Evolutionary conservation across 2,329 filamentous ascomycete species (phyloP), one percentile per base, ranked within the genome.

Genomic region (Verticillium albo-atrum): DNA sequence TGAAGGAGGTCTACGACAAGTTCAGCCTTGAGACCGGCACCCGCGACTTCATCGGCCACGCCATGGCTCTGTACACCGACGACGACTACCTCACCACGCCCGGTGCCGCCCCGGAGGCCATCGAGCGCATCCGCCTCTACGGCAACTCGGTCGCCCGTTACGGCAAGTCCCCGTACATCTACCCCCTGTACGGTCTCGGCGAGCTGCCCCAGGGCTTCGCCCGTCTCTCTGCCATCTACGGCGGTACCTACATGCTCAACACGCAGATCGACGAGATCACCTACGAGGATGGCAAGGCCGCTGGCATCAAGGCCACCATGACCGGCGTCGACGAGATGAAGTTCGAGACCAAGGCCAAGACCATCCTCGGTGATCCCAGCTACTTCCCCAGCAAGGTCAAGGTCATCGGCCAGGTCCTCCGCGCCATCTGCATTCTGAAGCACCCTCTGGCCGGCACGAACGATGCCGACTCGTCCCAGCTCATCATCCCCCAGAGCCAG

Each of bases 1-100:
- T 98, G 93, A 96, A 92, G 83, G 94, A 97, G n/a, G 90, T 99
- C 37, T 99, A 96, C 72, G 93, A 98, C 80, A 97, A 98, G 77
- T 99, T 97, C 68, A 90, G 92, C 60, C 89, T 99, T 63, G 95
- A 99, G 79, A 72, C 89, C 25, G 83, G 86, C 61, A 99, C 95
- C 67, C 89, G 91, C 69, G 95, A 99, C 78, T 99, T 99, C 74
- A 90, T 98, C 69, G 95, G 95, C 65, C 95, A 99, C 77, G 92
- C 94, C 69, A 99, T 99, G 95, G 95, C 95, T 61, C 87, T 99
- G 55, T 98, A 93, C 80, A 92, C 90, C 61, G 94, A 98, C 74
- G 87, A 89, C 73, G 85, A 86, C 62, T 97, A 99, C 79, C 88
- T 96, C 71, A 86, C 82, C 66, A 76, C 83, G 64, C 78, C 82